phyloP scores from a whole-genome alignment of 352 stramenopile species.

The Globisporangium okanoganense region DNA sequence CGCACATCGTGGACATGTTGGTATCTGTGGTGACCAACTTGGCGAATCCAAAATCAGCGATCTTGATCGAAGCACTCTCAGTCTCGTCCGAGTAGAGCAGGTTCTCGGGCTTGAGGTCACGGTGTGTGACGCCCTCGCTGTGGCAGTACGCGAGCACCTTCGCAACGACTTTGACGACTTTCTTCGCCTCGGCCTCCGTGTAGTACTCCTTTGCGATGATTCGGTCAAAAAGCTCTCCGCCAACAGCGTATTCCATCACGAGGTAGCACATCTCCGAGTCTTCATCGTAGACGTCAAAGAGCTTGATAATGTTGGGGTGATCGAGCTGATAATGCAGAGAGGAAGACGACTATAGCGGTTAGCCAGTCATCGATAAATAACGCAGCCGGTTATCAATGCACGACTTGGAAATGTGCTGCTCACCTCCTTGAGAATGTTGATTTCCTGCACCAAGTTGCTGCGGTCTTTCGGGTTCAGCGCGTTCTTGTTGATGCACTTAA shows the following conservation, averaged over 20 bases:
- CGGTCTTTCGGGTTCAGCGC: constrained; percentile 76
- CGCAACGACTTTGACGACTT: constrained; percentile 81
- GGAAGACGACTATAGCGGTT: not conserved
- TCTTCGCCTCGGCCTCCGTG: constrained; percentile 83
- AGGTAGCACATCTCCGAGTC: constrained; percentile 76
- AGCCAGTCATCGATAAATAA: not conserved
- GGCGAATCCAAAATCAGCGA: constrained; percentile 90
- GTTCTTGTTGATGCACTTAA: constrained; percentile 86
- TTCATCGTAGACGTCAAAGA: constrained; percentile 83
- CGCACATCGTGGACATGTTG: constrained; percentile 87
- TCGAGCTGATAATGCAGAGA: constrained; percentile 32
- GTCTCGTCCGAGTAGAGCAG: constrained; percentile 85
- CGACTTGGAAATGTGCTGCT: not conserved
- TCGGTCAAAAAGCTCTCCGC: constrained; percentile 91
- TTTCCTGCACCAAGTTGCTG: constrained; percentile 77
- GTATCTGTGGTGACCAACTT: constrained; percentile 78
- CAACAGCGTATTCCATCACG: constrained; percentile 87
- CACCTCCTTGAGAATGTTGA: constrained; percentile 76
- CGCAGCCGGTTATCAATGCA: too few relatives aligned
- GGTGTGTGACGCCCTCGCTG: constrained; percentile 86
- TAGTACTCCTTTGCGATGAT: constrained; percentile 93
- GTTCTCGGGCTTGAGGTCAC: constrained; percentile 98
- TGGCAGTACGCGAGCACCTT: constrained; percentile 89
- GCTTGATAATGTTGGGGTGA: constrained; percentile 87
- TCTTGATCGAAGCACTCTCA: constrained; percentile 91